These are phyloP conservation scores for Aristolochia contorta DNA, from an alignment of 164 flowering plant species.

Conservation along the genomic window DNA sequence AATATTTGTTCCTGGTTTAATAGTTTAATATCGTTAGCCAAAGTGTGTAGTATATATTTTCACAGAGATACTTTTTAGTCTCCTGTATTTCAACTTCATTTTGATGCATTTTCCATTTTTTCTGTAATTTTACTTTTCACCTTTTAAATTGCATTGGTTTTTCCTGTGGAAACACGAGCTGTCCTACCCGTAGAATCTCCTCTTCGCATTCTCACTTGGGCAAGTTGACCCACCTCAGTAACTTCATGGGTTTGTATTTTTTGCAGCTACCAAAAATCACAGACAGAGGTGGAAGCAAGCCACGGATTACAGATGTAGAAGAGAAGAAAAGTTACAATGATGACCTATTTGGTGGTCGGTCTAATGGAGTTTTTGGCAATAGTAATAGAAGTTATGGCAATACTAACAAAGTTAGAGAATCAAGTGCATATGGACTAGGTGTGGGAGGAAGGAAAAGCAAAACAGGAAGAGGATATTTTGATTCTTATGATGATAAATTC, in stretches of 20 bases:
- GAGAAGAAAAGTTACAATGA: constrained; percentile 10
- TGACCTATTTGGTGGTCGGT: constrained; percentile 4
- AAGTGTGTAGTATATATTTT: no score
- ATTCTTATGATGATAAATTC: constrained; percentile 7
- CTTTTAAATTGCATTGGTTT: background rate
- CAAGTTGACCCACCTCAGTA: background rate
- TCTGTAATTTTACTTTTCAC: background rate
- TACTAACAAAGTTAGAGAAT: constrained; percentile 12
- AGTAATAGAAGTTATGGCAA: constrained; percentile 3
- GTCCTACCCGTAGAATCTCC: no score
- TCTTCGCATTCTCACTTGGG: background rate
- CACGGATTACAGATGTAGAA: constrained; percentile 6
- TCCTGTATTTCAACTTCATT: no score
- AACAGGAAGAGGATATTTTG: constrained; percentile 4
- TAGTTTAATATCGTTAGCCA: no score
- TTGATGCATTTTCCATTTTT: background rate
- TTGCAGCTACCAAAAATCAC: constrained; percentile 20
- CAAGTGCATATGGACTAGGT: constrained; percentile 8
- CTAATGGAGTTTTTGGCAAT: constrained; percentile 10
- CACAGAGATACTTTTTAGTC: no score
- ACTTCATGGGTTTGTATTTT: background rate
- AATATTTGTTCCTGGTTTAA: no score
- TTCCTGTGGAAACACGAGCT: background rate
- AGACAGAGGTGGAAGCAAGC: constrained; percentile 5
- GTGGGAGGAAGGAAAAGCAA: constrained; percentile 5